Evolutionary conservation across 495 filamentous ascomycete species (phyloP), one percentile per base, ranked within the genome.

Genomic region (Immersiella caudata): DNA sequence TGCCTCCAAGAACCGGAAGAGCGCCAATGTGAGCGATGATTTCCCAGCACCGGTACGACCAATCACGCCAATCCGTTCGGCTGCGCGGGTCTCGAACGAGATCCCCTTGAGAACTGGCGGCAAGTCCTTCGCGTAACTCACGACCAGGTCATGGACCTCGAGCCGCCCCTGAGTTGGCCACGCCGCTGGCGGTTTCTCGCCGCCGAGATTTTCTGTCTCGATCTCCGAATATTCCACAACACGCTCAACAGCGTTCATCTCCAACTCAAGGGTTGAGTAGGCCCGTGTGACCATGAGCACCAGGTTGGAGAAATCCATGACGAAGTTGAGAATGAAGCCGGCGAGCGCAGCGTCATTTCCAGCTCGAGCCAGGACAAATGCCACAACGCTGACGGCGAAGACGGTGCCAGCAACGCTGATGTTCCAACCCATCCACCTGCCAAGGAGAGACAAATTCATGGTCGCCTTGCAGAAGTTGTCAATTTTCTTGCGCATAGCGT

Each of bases 171-270:
- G 85, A 12, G 84, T 86, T 0, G 91, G 91, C 91, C 91, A 94
- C 25, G 85, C 84, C 12, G 90, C 90, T 1, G 91, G 91, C 8
- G 89, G 83, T 54, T 83, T 82, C 49, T 73, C 70, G n/a, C 84
- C 86, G 0, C 75, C 79, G 16, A 89, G 83, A 59, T 82, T 81
- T 75, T 94, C 91, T 0, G 84, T 91, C 21, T 85, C 78, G 12
- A 93, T 79, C n/a, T 87, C 81, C 0, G 86, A 84, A 70, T 93
- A 94, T 71, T 94, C 91, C 8, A 92, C 78, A 21, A 94, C 86
- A 20, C 91, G 81, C 77, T 94, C 91, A 0, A 88, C 87, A 24
- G 90, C 87, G 65, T 93, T 94, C 90, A 94, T 93, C 68, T 89
- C 84, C 6, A 93, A 78, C 68, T 94, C 91, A 2, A 87, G 70